Percentiles rank a stretch among this genome's conserved stretches.
Conservation (phyloP, 2,329 filamentous ascomycete genomes). For the Leptographium wingfieldii region DNA sequence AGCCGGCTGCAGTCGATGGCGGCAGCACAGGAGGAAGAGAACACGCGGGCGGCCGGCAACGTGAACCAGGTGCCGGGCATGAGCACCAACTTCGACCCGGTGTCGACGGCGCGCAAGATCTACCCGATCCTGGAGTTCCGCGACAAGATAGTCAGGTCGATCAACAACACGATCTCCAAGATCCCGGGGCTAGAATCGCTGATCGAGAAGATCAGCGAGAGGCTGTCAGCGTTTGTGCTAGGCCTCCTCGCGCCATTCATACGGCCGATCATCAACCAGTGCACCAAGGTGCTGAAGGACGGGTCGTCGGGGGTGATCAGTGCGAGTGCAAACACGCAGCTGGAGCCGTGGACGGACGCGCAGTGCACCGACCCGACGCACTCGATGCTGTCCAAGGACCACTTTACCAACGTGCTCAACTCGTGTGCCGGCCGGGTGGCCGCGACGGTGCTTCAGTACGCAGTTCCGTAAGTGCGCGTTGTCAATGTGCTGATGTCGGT, state of each 20-base stretch:
- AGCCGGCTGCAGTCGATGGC: constrained; percentile 47
- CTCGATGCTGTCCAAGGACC: constrained; percentile 73
- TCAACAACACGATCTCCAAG: constrained; percentile 77
- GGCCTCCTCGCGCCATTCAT: constrained; percentile 86
- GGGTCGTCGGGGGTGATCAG: constrained; percentile 63
- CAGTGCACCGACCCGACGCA: constrained; percentile 67
- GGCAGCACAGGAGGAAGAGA: constrained; percentile 50
- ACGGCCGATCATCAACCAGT: constrained; percentile 77
- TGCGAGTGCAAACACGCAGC: constrained; percentile 60
- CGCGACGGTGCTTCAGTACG: constrained; percentile 68
- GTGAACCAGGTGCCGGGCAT: constrained; percentile 58
- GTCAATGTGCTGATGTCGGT: not conserved
- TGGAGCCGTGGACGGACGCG: constrained; percentile 69
- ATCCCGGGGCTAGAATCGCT: constrained; percentile 80
- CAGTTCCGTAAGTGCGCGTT: constrained; percentile 52
- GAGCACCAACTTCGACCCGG: constrained; percentile 63
- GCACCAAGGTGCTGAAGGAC: constrained; percentile 72
- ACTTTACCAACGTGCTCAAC: constrained; percentile 70
- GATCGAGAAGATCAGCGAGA: constrained; percentile 91
- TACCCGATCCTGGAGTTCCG: constrained; percentile 92
- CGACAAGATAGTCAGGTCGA: constrained; percentile 81
- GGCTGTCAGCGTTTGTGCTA: constrained; percentile 80
- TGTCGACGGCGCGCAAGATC: constrained; percentile 66
- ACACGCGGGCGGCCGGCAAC: constrained; percentile 31
- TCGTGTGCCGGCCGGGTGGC: constrained; percentile 64